Base-by-base conservation (phyloP, 2,329 filamentous ascomycete genomes). In the Coniochaeta pulveracea region DNA sequence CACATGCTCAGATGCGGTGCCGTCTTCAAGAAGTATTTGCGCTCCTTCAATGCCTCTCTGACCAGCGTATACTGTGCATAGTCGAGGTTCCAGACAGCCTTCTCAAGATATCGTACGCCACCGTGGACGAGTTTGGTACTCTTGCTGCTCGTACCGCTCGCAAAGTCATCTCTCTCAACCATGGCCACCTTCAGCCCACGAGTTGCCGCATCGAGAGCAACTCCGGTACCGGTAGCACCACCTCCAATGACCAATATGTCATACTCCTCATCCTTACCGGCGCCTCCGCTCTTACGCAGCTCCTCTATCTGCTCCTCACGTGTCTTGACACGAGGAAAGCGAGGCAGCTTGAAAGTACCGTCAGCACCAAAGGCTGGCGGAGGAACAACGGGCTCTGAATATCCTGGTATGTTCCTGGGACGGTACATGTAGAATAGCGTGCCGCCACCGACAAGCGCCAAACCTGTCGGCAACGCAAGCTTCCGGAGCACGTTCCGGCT, bases 81-180 rank as follows among this genome's bases (percentile, higher is more conserved):
- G 56, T 91, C 83, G 47, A 89, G 63, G 53, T 88, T 82, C 77
- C 78, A 85, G 32, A 91, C 76, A 35, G 83, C 83, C 64, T 91
- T 91, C 56, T 91, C 84, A 37, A 91, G 65, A 52, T 89, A 91
- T 43, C 83, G 73, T 38, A 91, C 84, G 49, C 83, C 83, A 44
- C 83, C 83, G 57, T 91, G 83, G 12, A 91, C 84, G 34, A 91
- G 67, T 59, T 91, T 91, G 31, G 83, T 91, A 60, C 80, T 86
- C 63, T 89, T 89, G 56, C 80, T 85, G 61, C 80, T 86, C 25
- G 83, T 89, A 19, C 84, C 83, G 40, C 78, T 71, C 46, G 78
- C 79, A 54, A 89, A 91, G 57, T 91, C 83, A 54, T 89, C 84
- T 40, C 82, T 69, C 60, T 91, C 83, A 11, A 91, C 80, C 33